These are phyloP conservation scores for Podospora appendiculata DNA, from an alignment of 495 filamentous ascomycete genomes.

Conservation along the genomic window DNA sequence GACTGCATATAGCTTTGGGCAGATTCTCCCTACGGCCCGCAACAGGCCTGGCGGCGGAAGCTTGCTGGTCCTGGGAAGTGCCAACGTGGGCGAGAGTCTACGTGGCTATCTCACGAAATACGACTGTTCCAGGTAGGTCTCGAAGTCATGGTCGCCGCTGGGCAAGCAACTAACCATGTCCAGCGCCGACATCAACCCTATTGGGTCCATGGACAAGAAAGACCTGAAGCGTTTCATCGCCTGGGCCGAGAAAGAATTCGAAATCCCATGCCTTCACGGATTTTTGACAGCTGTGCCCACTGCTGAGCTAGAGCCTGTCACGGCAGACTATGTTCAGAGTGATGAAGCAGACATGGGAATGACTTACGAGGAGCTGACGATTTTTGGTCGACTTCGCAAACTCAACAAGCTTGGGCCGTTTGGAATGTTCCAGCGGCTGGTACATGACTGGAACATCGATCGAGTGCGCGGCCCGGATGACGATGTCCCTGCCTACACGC, in stretches of 20 bases:
- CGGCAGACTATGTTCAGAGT: slow-evolving; percentile 50
- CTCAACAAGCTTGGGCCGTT: slow-evolving; percentile 66
- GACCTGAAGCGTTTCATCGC: slow-evolving; percentile 74
- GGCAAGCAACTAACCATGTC: not conserved
- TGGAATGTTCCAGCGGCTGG: slow-evolving; percentile 59
- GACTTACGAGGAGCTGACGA: slow-evolving; percentile 38
- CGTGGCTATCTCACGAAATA: slow-evolving; percentile 50
- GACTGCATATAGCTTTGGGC: slow-evolving; percentile 48
- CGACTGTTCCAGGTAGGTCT: slow-evolving; percentile 13
- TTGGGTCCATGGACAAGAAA: slow-evolving; percentile 61
- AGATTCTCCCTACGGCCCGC: slow-evolving; percentile 37
- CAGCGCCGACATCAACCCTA: slow-evolving; percentile 44
- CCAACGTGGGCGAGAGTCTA: slow-evolving; percentile 46
- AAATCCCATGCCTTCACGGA: slow-evolving; percentile 64
- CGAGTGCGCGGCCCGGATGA: slow-evolving; percentile 20
- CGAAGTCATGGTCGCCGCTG: not conserved
- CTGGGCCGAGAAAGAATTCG: slow-evolving; percentile 52
- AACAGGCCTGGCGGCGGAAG: slow-evolving; percentile 37
- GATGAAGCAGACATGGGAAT: slow-evolving; percentile 68
- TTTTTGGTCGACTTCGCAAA: slow-evolving; percentile 51
- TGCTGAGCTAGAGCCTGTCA: slow-evolving; percentile 82
- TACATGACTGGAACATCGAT: slow-evolving; percentile 60
- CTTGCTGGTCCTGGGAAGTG: slow-evolving; percentile 32
- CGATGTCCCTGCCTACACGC: slow-evolving; percentile 22
- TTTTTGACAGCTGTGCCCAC: slow-evolving; percentile 74